Evolutionary conservation across 345 rosid genomes (phyloP).

Genomic region (Geranium rotundifolium): DNA sequence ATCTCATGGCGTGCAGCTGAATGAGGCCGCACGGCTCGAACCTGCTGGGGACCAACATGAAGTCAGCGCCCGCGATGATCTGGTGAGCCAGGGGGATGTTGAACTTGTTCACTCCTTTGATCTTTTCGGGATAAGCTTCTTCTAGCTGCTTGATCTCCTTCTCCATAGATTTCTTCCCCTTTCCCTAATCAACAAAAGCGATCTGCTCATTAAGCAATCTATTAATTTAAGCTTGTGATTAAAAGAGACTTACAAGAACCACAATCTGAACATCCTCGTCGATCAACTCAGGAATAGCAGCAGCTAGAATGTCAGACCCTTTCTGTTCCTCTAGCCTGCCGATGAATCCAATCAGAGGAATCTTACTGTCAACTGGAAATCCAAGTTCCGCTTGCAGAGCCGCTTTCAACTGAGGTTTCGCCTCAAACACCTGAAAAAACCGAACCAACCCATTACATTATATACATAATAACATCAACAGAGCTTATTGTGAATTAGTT

Average conservation of each 20-base stretch:
- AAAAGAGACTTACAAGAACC: slow-evolving; percentile 46
- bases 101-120: slow-evolving; percentile 72
- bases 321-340: slow-evolving; percentile 96
- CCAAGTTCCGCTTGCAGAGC: slow-evolving; percentile 86
- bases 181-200: slow-evolving; percentile 36
- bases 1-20: slow-evolving; percentile 93
- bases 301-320: slow-evolving; percentile 83
- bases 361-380: slow-evolving; percentile 66
- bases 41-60: slow-evolving; percentile 74
- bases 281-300: slow-evolving; percentile 53
- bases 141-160: slow-evolving; percentile 56
- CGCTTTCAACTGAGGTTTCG: slow-evolving; percentile 84
- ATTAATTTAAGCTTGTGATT: too few species aligned
- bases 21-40: slow-evolving; percentile 98
- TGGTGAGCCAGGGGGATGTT: slow-evolving; percentile 70
- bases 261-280: slow-evolving; percentile 61
- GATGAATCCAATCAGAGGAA: slow-evolving; percentile 85
- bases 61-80: slow-evolving; percentile 91
- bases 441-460: not conserved
- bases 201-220: too few species aligned
- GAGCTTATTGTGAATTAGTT: too few species aligned
- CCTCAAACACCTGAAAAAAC: slow-evolving; percentile 46
- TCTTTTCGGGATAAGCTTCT: slow-evolving; percentile 50
- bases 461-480: too few species aligned
- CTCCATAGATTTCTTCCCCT: slow-evolving; percentile 81